Base-by-base conservation (phyloP, 139 green algal genomes). In the Edaphochlamys debaryana region DNA sequence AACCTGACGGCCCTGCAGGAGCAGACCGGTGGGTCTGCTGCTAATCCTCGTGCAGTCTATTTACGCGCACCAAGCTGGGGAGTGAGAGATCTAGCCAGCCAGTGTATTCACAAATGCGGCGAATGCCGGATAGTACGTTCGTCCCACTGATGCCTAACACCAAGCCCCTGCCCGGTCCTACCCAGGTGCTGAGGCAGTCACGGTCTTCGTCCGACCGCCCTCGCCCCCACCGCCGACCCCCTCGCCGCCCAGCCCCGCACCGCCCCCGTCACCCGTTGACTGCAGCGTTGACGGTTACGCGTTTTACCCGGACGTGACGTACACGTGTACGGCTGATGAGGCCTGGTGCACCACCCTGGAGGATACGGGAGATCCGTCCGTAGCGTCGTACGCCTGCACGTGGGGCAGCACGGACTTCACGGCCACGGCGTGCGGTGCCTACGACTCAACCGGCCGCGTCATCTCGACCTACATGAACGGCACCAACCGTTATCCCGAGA, bases 1-100 rank as follows among this genome's bases (percentile, higher is more conserved):
- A 69, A 69, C 54, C 72, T 79, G 3, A 69, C 72, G 32, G 72
- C 72, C 7, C 72, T 79, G 50, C 36, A 52, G 17, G 34, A 68
- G 52, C 54, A 52, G 4, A 69, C 72, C 13, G 72, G 54, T 68
- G 34, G 9, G 36, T 40, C 63, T 32, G 25, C 13, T 5, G 63
- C 58, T 1, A 25, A 66, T n/a, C n/a, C n/a, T n/a, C n/a, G n/a
- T n/a, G n/a, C n/a, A n/a, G n/a, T n/a, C n/a, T n/a, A n/a, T n/a
- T n/a, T n/a, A n/a, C n/a, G n/a, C n/a, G n/a, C n/a, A n/a, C n/a
- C n/a, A n/a, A n/a, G n/a, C n/a, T n/a, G n/a, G n/a, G n/a, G n/a
- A n/a, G n/a, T n/a, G n/a, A n/a, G n/a, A n/a, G n/a, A n/a, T n/a
- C n/a, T n/a, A n/a, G n/a, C n/a, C n/a, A n/a, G n/a, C n/a, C n/a